These are phyloP conservation scores for Fallopia convolvulus DNA, from an alignment of 148 eudicot genomes.

Conservation along the genomic window DNA sequence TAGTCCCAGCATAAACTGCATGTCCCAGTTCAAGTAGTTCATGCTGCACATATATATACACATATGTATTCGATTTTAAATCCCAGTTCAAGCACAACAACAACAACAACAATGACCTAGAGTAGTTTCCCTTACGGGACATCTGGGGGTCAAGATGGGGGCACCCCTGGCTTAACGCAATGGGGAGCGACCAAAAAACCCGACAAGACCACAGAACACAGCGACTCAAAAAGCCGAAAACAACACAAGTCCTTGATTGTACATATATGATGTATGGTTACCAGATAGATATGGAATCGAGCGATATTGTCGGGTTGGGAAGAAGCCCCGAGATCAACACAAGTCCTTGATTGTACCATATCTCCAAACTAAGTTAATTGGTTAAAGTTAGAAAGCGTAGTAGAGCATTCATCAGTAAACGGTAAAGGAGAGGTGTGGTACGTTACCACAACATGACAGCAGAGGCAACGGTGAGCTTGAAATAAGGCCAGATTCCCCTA, in stretches of 20 bases:
- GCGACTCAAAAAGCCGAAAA: too few species aligned
- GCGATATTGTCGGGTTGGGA: slow-evolving; percentile 24
- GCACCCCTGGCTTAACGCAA: too few species aligned
- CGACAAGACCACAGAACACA: too few species aligned
- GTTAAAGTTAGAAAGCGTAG: too few species aligned
- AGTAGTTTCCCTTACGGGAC: too few species aligned
- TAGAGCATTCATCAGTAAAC: too few species aligned
- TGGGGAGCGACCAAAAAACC: too few species aligned
- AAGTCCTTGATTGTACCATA: slow-evolving; percentile 36
- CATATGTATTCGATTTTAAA: background rate
- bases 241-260: too few species aligned
- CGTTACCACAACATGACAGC: slow-evolving; percentile 26
- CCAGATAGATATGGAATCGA: slow-evolving; percentile 36
- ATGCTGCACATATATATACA: background rate
- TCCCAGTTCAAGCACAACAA: too few species aligned
- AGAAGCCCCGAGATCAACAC: slow-evolving; percentile 39
- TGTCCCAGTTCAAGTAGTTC: slow-evolving; percentile 12
- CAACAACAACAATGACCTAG: too few species aligned
- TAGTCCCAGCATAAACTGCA: slow-evolving; percentile 12
- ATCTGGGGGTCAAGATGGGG: too few species aligned
- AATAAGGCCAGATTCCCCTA: slow-evolving; percentile 31
- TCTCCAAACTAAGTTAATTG: slow-evolving; percentile 18
- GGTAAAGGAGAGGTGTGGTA: too few species aligned
- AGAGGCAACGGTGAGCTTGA: slow-evolving; percentile 32
- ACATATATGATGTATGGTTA: background rate